A percentile compares a stretch with the other conserved stretches of the same genome.
These are phyloP conservation scores for Capsicum chinense DNA, from an alignment of 257 asterid genomes.

Conservation along the genomic window DNA sequence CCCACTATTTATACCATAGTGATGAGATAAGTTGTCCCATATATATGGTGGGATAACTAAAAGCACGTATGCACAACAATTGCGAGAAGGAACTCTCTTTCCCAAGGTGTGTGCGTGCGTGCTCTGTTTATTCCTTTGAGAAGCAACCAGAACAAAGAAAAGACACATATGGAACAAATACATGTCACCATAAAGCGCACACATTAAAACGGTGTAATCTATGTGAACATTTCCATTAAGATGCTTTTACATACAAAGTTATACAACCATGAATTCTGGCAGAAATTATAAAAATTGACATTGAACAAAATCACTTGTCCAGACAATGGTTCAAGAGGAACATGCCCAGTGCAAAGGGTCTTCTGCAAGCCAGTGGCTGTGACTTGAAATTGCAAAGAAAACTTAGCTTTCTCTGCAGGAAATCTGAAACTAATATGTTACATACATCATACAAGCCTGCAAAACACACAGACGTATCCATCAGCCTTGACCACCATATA, in stretches of 20 bases:
- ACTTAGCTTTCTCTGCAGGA: background rate
- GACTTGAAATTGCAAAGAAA: constrained; percentile 12
- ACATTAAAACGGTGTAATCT: background rate
- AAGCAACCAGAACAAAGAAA: background rate
- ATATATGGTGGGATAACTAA: no score
- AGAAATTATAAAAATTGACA: background rate
- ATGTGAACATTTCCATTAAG: background rate
- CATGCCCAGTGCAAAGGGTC: background rate
- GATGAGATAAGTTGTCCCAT: no score
- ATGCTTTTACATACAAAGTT: background rate
- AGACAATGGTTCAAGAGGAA: background rate
- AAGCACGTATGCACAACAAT: background rate
- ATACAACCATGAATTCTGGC: constrained; percentile 8
- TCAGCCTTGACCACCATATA: background rate
- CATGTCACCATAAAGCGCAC: background rate
- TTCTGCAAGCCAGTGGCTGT: background rate
- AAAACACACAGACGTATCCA: constrained; percentile 18
- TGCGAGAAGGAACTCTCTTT: background rate
- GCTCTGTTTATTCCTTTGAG: background rate
- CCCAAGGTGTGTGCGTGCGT: background rate
- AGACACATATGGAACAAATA: background rate
- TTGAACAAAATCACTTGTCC: constrained; percentile 8
- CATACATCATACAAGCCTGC: constrained; percentile 19
- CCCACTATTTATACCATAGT: no score
- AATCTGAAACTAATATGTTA: background rate